A percentile compares a stretch with the other conserved stretches of the same genome.
phyloP scores from a whole-genome alignment of 2,329 filamentous ascomycete species.

The Tolypocladium ophioglossoides region DNA sequence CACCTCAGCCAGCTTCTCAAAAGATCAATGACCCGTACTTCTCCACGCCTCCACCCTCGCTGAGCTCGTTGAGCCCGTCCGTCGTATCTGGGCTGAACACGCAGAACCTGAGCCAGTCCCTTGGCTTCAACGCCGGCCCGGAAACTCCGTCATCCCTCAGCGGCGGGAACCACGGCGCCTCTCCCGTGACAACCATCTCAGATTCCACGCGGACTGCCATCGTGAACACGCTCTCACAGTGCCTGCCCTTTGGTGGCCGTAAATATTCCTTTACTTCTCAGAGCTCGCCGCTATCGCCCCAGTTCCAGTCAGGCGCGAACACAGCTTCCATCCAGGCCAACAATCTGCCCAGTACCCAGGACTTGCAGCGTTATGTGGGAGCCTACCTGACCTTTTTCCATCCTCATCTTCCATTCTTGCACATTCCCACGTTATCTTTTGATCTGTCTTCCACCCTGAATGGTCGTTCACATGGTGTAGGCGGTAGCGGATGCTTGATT shows the following conservation, averaged over 20 bases:
- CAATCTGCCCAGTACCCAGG: slow-evolving; percentile 66
- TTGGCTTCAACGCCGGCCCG: slow-evolving; percentile 54
- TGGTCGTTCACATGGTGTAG: slow-evolving; percentile 48
- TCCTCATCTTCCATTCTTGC: slow-evolving; percentile 88
- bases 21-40: slow-evolving; percentile 66
- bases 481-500: slow-evolving; percentile 76
- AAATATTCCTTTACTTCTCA: slow-evolving; percentile 54
- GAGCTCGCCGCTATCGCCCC: slow-evolving; percentile 43
- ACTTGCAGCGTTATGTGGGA: slow-evolving; percentile 82
- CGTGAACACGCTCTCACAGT: slow-evolving; percentile 47
- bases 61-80: slow-evolving; percentile 64
- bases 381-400: slow-evolving; percentile 90
- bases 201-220: slow-evolving; percentile 53
- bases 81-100: slow-evolving; percentile 54
- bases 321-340: slow-evolving; percentile 40
- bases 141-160: slow-evolving; percentile 65
- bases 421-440: slow-evolving; percentile 85
- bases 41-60: slow-evolving; percentile 63
- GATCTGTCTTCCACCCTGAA: slow-evolving; percentile 63
- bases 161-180: slow-evolving; percentile 48
- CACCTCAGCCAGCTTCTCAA: slow-evolving; percentile 64
- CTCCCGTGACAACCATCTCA: slow-evolving; percentile 53
- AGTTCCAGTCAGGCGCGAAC: slow-evolving; percentile 35
- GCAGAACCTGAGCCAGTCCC: slow-evolving; percentile 53
- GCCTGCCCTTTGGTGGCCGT: slow-evolving; percentile 44